These are phyloP conservation scores for Meyerozyma sp. DNA, from an alignment of 1,139 yeast genomes.

Conservation along the genomic window DNA sequence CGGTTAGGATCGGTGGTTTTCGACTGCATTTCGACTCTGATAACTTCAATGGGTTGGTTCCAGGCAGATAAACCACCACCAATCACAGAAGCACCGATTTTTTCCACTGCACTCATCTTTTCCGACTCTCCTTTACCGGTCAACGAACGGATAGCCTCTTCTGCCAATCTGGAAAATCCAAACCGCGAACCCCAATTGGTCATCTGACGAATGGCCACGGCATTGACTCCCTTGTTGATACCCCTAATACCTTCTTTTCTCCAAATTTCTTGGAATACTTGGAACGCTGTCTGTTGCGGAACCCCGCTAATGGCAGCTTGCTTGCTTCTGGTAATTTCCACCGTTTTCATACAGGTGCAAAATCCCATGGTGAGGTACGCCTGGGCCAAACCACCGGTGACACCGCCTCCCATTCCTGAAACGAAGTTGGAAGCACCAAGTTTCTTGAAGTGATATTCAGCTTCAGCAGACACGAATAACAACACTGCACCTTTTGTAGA, in stretches of 20 bases:
- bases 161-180: conserved; percentile 88
- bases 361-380: conserved; percentile 96
- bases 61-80: conserved; percentile 98
- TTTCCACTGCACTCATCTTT: conserved; percentile 68
- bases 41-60: conserved; percentile 98
- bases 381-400: conserved; percentile 92
- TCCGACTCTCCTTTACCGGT: conserved; percentile 59
- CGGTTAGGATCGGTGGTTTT: conserved; percentile 89
- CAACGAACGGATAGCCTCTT: conserved; percentile 65
- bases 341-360: conserved; percentile 97
- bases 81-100: conserved; percentile 77
- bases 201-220: conserved; percentile 98
- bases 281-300: conserved; percentile 70
- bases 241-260: conserved; percentile 85
- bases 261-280: conserved; percentile 82
- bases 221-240: conserved; percentile 95
- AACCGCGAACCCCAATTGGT: conserved; percentile 99
- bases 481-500: conserved; percentile 98
- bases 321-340: conserved; percentile 88
- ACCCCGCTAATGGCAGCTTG: conserved; percentile 63
- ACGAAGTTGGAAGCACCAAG: conserved; percentile 68
- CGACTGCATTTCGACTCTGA: conserved; percentile 97
- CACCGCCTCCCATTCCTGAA: conserved; percentile 93
- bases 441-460: conserved; percentile 68
- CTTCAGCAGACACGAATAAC: conserved; percentile 86